These are phyloP conservation scores for Oryza rufipogon DNA, from an alignment of 176 grass and related monocot species.

Conservation along the genomic window DNA sequence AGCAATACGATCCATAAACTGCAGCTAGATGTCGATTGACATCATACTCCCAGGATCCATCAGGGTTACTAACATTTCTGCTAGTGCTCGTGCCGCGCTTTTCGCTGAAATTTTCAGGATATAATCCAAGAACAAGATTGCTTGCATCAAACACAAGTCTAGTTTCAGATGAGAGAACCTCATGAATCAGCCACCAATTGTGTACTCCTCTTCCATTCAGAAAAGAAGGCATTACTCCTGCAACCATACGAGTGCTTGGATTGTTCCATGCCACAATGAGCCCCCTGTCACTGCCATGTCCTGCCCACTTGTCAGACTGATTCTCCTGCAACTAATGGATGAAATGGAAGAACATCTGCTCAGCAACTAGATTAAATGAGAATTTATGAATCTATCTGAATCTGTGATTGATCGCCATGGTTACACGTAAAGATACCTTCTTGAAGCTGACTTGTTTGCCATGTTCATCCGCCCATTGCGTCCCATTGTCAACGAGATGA, in stretches of 20 bases:
- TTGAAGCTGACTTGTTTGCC: conserved; percentile 43
- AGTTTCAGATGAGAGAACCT: conserved; percentile 75
- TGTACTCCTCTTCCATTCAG: conserved; percentile 64
- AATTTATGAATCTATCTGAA: not conserved
- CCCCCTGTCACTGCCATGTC: conserved; percentile 36
- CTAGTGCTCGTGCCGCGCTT: not conserved
- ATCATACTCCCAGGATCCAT: conserved; percentile 48
- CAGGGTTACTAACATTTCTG: not conserved
- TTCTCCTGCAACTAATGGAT: conserved; percentile 59
- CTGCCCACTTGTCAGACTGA: conserved; percentile 33
- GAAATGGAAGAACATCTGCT: conserved; percentile 14
- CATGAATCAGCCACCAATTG: conserved; percentile 62
- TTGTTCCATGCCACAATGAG: conserved; percentile 81
- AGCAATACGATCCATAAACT: conserved; percentile 70
- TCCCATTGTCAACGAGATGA: conserved; percentile 40
- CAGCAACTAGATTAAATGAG: not conserved
- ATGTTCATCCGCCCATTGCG: conserved; percentile 46
- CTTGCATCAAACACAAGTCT: conserved; percentile 69
- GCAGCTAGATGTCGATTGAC: conserved; percentile 66
- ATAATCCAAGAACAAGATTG: conserved; percentile 52
- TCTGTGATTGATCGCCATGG: not conserved
- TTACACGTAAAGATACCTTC: conserved; percentile 43
- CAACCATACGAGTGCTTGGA: conserved; percentile 47
- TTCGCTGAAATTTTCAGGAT: conserved; percentile 45
- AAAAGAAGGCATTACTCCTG: conserved; percentile 77